Base-by-base conservation (phyloP, 2,329 filamentous ascomycete genomes). In the Lecanicillium sp. region DNA sequence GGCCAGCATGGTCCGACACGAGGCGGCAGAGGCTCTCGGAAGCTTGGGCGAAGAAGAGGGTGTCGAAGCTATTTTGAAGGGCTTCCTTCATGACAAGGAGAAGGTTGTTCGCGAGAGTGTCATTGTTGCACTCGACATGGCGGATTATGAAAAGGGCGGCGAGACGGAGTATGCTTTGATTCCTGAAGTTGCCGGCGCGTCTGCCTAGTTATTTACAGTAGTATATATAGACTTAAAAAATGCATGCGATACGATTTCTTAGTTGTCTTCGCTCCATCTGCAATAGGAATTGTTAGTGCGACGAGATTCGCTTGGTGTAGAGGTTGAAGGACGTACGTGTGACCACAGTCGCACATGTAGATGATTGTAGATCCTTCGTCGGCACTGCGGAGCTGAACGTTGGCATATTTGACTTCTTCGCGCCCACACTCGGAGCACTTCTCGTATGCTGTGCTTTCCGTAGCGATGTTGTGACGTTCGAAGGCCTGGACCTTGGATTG, bases 51-150 rank as follows among this genome's bases (percentile, higher is more conserved):
- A 94, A 16, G 89, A 95, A 61, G 83, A 88, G 34, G 90, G 90
- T 15, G 92, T 98, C 11, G 89, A 95, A 57, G 85, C 87, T 40
- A 83, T 79, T 4, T 59, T 98, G 54, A 86, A 78, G 63, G 73
- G 70, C 46, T 96, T 95, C 64, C 64, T 96, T 48, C 68, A 95
- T 47, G 94, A 98, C 59, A 79, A 87, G 44, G 90, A 96, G 62
- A 79, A 85, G 59, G 89, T 98, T 5, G 92, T 98, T 30, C 78
- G 88, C 43, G 92, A 98, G 57, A 96, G 90, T 60, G 81, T 95
- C 29, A 79, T 95, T 51, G 92, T 98, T 40, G 92, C 92, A 32
- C 71, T 98, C 48, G 92, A 98, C 61, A 98, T 98, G 87, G 92
- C 89, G 9, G 90, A 95, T 56, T 95, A 87, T 55, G 92, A 98